These are phyloP conservation scores for Penicillium frequentans DNA, from an alignment of 2,329 filamentous ascomycete species.

Conservation along the genomic window DNA sequence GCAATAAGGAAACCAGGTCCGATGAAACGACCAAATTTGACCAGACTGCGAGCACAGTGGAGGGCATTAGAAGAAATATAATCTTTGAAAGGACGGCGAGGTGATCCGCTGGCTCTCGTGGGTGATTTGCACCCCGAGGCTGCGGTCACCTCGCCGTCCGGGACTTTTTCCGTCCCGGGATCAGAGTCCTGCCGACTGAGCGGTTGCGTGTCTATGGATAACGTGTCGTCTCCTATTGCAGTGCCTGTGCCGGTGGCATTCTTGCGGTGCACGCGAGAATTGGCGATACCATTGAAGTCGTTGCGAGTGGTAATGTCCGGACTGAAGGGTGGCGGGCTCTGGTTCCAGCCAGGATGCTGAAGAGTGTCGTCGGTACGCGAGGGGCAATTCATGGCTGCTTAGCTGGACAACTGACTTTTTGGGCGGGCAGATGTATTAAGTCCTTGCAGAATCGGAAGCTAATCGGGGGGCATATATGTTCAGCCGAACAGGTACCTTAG, in stretches of 20 bases:
- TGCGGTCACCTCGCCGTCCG: conserved; percentile 29
- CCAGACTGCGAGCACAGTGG: conserved; percentile 29
- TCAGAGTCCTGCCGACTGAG: conserved; percentile 23
- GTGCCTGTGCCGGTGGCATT: conserved; percentile 28
- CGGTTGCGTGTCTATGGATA: conserved; percentile 21
- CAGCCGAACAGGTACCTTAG: conserved; percentile 9
- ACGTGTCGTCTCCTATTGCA: conserved; percentile 22
- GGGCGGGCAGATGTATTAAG: not conserved
- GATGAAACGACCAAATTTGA: conserved; percentile 46
- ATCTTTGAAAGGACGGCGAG: conserved; percentile 30
- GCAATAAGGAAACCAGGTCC: conserved; percentile 51
- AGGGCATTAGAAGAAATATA: conserved; percentile 15
- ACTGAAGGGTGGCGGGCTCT: conserved; percentile 59
- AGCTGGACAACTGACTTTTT: not conserved
- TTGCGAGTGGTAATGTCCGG: conserved; percentile 63
- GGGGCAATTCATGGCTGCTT: conserved; percentile 61
- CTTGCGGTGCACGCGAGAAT: conserved; percentile 53
- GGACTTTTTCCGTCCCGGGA: conserved; percentile 22
- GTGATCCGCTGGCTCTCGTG: conserved; percentile 30
- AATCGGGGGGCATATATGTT: conserved; percentile 1
- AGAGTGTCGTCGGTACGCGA: conserved; percentile 59
- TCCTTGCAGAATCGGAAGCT: conserved; percentile 7
- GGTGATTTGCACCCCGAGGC: conserved; percentile 29
- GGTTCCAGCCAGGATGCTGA: conserved; percentile 58
- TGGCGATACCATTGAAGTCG: conserved; percentile 62